phyloP scores from a whole-genome alignment of 768 basidiomycete species.

The Trichaptum fuscoviolaceum region DNA sequence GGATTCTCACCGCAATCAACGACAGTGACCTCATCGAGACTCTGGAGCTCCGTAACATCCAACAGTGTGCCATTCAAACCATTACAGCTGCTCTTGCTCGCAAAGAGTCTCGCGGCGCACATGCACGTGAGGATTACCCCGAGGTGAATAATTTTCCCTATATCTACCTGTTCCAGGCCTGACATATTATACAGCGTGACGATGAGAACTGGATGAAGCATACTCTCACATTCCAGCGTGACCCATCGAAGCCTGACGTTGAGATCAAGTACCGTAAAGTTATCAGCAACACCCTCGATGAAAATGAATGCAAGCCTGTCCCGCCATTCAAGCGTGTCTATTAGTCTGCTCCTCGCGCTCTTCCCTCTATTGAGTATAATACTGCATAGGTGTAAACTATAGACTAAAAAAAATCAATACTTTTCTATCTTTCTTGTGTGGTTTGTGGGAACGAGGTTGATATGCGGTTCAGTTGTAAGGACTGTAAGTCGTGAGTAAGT shows the following conservation, averaged over 20 bases:
- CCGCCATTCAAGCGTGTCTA: constrained; percentile 98
- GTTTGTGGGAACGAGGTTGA: background rate
- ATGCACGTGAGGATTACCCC: constrained; percentile 97
- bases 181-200: constrained; percentile 57
- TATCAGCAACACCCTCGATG: constrained; percentile 82
- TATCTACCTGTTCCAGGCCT: background rate
- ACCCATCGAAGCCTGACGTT: constrained; percentile 73
- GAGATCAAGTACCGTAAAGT: constrained; percentile 87
- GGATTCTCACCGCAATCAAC: constrained; percentile 7
- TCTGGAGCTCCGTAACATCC: constrained; percentile 90
- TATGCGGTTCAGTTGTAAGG: too few species aligned
- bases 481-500: background rate
- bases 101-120: constrained; percentile 97
- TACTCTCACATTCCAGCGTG: constrained; percentile 88
- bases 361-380: background rate
- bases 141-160: constrained; percentile 48
- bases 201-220: constrained; percentile 95
- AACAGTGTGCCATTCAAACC: constrained; percentile 94
- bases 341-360: constrained; percentile 29
- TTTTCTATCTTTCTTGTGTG: background rate
- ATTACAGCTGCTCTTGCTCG: constrained; percentile 89
- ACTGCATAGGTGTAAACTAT: constrained; percentile 1
- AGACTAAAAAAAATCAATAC: background rate
- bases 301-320: constrained; percentile 93
- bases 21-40: constrained; percentile 92